Evolutionary conservation across 768 basidiomycete species (phyloP), one percentile per base, ranked within the genome.

Genomic region (Boletus tomentosulus): DNA sequence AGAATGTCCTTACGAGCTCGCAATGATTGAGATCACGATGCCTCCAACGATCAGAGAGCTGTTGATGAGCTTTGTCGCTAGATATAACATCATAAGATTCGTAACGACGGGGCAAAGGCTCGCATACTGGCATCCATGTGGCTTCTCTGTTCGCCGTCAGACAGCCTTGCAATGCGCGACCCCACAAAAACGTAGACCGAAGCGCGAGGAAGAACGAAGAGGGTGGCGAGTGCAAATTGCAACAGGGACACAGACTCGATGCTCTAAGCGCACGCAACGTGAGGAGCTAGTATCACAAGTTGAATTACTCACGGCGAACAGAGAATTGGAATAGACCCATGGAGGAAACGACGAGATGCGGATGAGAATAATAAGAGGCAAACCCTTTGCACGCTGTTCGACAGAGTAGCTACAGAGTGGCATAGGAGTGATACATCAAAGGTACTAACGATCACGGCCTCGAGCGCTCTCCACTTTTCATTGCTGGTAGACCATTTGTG

Each of bases 321-420:
- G 73, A 0, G 84, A 74, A 55, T 91, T 92, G n/a, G 85, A 83
- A 62, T 92, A 94, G 0, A 87, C 86, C 87, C 89, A 92, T 3
- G 92, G 89, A 44, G 89, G 90, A 66, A 94, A 82, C 4, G 92
- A 85, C 4, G 88, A 91, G 22, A 89, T 67, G 13, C 91, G 84
- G 56, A 93, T 86, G 45, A 94, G 78, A 58, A 91, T 80, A 38
- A 94, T 88, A 24, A 92, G 73, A n/a, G 85, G 85, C 16, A 92
- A 73, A 16, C 92, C 92, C 67, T 86, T 89, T 15, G 83, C 81
- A 55, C 74, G 76, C 88, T 90, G 59, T 47, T 56, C 53, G 24
- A 38, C 33, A 48, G 31, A 46, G 46, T 38, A 45, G 52, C 37
- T 49, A 53, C 35, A 15, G 49, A 37, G 34, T 47, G 22, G 27